Percentiles rank a stretch among this genome's conserved stretches.
phyloP scores from a whole-genome alignment of 768 basidiomycete genomes.

The Mycena vitilis region DNA sequence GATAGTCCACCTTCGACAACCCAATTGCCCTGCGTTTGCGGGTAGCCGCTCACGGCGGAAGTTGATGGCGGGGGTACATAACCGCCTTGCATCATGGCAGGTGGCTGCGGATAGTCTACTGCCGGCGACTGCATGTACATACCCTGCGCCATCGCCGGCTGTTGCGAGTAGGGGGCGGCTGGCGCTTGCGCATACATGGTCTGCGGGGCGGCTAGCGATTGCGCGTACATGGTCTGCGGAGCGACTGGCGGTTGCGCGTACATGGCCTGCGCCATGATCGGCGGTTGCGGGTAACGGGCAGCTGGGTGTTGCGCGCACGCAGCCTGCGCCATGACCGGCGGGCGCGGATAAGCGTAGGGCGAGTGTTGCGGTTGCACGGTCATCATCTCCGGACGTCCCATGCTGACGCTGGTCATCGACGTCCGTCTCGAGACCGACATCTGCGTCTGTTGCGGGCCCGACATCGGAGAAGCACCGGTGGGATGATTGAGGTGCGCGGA shows the following conservation, averaged over 20 bases:
- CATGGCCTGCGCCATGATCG: not conserved
- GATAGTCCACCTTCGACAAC: not conserved
- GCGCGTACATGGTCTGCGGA: not conserved
- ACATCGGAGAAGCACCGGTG: not conserved
- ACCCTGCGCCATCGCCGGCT: not conserved
- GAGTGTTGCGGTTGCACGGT: conserved; percentile 12
- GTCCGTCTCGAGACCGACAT: conserved; percentile 6
- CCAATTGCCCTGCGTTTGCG: not conserved
- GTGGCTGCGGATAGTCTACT: too few species aligned
- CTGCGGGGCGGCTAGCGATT: not conserved
- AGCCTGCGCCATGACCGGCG: conserved; percentile 9
- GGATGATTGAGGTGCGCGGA: not conserved
- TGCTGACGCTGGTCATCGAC: conserved; percentile 19
- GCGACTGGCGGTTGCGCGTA: not conserved
- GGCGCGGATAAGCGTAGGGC: not conserved
- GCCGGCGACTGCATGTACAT: too few species aligned
- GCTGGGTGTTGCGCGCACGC: not conserved
- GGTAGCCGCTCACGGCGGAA: not conserved
- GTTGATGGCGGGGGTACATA: too few species aligned
- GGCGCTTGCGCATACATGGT: not conserved
- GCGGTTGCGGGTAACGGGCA: conserved; percentile 7
- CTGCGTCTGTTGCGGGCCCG: not conserved
- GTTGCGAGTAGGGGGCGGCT: not conserved
- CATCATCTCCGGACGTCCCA: conserved; percentile 17
- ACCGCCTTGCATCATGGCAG: too few species aligned